Evolutionary conservation across 73 alveolate genomes (phyloP).

Genomic region (Tetrahymena malaccensis): DNA sequence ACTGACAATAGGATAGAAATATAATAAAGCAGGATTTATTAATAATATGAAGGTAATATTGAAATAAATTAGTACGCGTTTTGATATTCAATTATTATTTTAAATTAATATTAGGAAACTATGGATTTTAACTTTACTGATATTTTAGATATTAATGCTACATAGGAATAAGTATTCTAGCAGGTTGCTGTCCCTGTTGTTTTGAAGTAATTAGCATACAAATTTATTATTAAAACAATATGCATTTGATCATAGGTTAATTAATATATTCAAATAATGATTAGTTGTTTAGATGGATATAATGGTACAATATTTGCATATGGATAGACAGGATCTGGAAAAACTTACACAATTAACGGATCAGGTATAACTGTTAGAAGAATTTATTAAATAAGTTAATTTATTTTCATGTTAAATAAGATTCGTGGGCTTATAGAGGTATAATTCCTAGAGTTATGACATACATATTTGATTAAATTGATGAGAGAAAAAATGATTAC

Average conservation of each 20-base stretch:
- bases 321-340: slow-evolving; percentile 97
- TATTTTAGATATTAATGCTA: slow-evolving; percentile 73
- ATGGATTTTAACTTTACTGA: slow-evolving; percentile 80
- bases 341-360: slow-evolving; percentile 95
- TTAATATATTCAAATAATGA: not conserved
- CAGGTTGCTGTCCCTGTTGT: slow-evolving; percentile 67
- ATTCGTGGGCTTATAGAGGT: slow-evolving; percentile 83
- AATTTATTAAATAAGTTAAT: too few species aligned
- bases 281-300: slow-evolving; percentile 90
- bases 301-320: slow-evolving; percentile 92
- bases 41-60: not conserved
- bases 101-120: slow-evolving; percentile 26
- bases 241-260: not conserved
- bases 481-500: slow-evolving; percentile 45
- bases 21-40: not conserved
- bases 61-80: not conserved
- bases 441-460: slow-evolving; percentile 85
- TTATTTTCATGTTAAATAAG: not conserved
- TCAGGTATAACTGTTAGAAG: slow-evolving; percentile 6
- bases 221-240: not conserved
- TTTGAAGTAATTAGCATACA: slow-evolving; percentile 21
- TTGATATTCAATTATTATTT: not conserved
- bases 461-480: slow-evolving; percentile 72
- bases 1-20: not conserved
- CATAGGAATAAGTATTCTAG: slow-evolving; percentile 77